Evolutionary conservation across 1,284 basidiomycete species (phyloP).

Genomic region (Bothia castanella): DNA sequence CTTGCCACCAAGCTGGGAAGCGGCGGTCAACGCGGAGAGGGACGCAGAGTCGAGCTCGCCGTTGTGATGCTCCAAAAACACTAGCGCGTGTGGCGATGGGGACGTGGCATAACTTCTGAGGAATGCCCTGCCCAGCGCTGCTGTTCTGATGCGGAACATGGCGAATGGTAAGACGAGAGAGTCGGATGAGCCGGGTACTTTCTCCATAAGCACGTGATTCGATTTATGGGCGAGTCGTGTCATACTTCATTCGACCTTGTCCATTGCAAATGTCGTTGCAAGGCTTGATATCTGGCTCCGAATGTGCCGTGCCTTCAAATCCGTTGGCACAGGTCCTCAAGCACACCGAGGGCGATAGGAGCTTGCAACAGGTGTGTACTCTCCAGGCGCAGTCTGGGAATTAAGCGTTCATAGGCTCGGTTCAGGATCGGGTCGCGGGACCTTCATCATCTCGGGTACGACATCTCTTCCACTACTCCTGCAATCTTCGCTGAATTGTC

Average conservation of each 20-base stretch:
- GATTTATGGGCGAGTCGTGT: not conserved
- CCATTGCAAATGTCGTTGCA: conserved; percentile 70
- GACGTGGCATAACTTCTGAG: conserved; percentile 54
- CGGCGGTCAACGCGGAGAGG: conserved; percentile 89
- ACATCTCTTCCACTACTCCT: conserved; percentile 2
- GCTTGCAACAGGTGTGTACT: conserved; percentile 69
- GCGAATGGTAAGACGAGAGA: not conserved
- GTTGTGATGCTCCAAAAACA: conserved; percentile 85
- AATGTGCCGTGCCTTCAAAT: conserved; percentile 84
- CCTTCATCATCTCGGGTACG: conserved; percentile 67
- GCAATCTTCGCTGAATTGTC: conserved; percentile 4
- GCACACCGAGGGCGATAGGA: conserved; percentile 87
- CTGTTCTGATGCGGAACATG: conserved; percentile 38
- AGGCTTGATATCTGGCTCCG: conserved; percentile 84
- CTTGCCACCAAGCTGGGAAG: conserved; percentile 78
- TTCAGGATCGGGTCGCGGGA: conserved; percentile 68
- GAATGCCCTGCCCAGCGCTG: conserved; percentile 27
- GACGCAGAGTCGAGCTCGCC: conserved; percentile 82
- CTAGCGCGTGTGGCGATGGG: conserved; percentile 65
- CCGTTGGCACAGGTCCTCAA: conserved; percentile 90
- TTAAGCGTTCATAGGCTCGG: conserved; percentile 1
- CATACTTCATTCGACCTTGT: too few relatives aligned
- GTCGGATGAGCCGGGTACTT: not conserved
- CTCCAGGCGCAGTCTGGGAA: not conserved
- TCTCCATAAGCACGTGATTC: conserved; percentile 19